Conservation (phyloP, 257 asterid species). For the Parsonsia alboflavescens region DNA sequence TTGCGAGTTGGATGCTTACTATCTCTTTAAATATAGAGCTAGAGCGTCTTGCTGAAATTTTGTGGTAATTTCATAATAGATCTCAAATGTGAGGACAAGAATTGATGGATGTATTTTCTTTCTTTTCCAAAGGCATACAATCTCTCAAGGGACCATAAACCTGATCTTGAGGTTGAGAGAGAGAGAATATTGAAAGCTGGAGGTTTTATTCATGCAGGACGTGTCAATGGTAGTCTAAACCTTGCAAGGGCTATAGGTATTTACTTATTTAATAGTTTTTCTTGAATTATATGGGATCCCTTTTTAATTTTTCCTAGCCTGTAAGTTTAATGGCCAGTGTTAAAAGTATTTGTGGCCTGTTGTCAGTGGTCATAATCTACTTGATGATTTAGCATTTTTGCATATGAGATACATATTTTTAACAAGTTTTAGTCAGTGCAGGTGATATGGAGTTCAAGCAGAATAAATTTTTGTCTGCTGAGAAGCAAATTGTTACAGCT, state of each 20-base stretch:
- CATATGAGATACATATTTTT: background rate
- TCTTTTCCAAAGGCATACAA: slow-evolving; percentile 63
- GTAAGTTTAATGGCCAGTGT: background rate
- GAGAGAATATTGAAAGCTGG: slow-evolving; percentile 91
- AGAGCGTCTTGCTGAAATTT: background rate
- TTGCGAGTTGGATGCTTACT: background rate
- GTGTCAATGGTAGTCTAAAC: slow-evolving; percentile 91
- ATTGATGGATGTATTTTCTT: slow-evolving; percentile 4
- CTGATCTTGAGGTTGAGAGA: slow-evolving; percentile 87
- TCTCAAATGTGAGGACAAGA: background rate
- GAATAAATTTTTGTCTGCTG: slow-evolving; percentile 85
- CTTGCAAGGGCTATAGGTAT: slow-evolving; percentile 90
- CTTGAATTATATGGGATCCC: background rate
- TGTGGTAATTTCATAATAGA: background rate
- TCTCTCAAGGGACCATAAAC: slow-evolving; percentile 96
- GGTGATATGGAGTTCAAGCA: slow-evolving; percentile 99
- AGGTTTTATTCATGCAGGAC: slow-evolving; percentile 93
- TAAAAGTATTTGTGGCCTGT: background rate
- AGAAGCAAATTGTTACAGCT: slow-evolving; percentile 89
- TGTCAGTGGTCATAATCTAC: background rate
- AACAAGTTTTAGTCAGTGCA: slow-evolving; percentile 28
- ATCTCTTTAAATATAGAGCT: background rate
- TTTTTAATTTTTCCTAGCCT: background rate
- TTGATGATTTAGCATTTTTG: background rate
- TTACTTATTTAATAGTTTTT: slow-evolving; percentile 1